phyloP scores from a whole-genome alignment of 176 grass and related monocot genomes.

The Elaeis guineensis region DNA sequence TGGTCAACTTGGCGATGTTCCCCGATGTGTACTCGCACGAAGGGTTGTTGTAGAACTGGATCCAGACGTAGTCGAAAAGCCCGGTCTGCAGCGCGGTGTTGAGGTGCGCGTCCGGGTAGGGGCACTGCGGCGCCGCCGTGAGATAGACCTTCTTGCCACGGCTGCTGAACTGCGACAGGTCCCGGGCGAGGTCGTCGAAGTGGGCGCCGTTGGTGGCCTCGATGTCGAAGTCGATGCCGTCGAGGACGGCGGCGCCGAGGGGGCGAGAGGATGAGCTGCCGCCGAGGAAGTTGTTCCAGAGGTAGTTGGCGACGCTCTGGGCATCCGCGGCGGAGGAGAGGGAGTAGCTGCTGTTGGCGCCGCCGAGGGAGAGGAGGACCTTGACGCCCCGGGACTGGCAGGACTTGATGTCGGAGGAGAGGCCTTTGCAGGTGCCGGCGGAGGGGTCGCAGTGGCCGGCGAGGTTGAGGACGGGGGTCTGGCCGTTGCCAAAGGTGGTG shows the following conservation, averaged over 20 bases:
- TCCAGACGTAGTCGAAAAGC: slow-evolving; percentile 82
- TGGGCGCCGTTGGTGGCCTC: slow-evolving; percentile 21
- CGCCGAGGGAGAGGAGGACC: slow-evolving; percentile 75
- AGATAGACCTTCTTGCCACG: slow-evolving; percentile 20
- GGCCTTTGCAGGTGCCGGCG: slow-evolving; percentile 27
- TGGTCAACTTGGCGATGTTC: slow-evolving; percentile 22
- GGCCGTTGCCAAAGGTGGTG: slow-evolving; percentile 52
- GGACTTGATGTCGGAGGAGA: slow-evolving; percentile 31
- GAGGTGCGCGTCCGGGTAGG: slow-evolving; percentile 38
- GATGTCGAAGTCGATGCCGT: slow-evolving; percentile 74
- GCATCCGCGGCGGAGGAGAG: slow-evolving; percentile 44
- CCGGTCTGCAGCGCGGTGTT: slow-evolving; percentile 32
- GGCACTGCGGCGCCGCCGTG: slow-evolving; percentile 45
- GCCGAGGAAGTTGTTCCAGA: slow-evolving; percentile 57
- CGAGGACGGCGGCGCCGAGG: slow-evolving; percentile 56
- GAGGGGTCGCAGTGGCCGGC: slow-evolving; percentile 36
- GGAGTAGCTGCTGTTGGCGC: slow-evolving; percentile 17
- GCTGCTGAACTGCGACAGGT: slow-evolving; percentile 20
- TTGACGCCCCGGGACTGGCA: slow-evolving; percentile 39
- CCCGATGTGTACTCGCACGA: slow-evolving; percentile 44
- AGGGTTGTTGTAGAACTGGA: slow-evolving; percentile 86
- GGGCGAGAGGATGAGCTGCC: slow-evolving; percentile 26
- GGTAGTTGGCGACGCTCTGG: slow-evolving; percentile 47
- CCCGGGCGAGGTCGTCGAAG: slow-evolving; percentile 35
- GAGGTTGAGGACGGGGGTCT: slow-evolving; percentile 43